phyloP scores from a whole-genome alignment of 768 basidiomycete genomes.

The Xerocomus potaroensis region DNA sequence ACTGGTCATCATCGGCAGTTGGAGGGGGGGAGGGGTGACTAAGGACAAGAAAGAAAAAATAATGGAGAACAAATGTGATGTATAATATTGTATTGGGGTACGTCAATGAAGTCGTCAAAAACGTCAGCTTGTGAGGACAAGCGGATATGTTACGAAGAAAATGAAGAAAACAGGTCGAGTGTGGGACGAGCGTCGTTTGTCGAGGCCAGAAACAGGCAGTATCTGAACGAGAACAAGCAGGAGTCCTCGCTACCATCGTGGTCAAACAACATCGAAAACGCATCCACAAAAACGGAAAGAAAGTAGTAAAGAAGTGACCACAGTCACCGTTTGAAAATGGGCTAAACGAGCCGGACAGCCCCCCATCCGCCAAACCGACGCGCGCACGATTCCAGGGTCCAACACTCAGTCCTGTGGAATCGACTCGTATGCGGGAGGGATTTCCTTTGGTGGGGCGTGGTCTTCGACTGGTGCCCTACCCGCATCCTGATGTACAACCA shows the following conservation, averaged over 20 bases:
- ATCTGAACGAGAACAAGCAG: not conserved
- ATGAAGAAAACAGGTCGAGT: not conserved
- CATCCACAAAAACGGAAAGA: not conserved
- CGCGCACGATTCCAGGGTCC: too few relatives aligned
- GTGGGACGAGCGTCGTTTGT: not conserved
- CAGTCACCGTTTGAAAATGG: too few relatives aligned
- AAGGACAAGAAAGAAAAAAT: conserved; percentile 1
- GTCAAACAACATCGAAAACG: not conserved
- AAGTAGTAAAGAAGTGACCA: too few relatives aligned
- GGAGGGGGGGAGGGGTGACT: too few relatives aligned
- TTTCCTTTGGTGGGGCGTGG: conserved; percentile 19
- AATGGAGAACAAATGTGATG: too few relatives aligned
- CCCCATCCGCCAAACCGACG: too few relatives aligned
- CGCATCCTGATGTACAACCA: conserved; percentile 27
- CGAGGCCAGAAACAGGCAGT: not conserved
- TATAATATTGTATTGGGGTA: conserved; percentile 7
- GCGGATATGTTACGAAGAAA: not conserved
- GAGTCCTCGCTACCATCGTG: not conserved
- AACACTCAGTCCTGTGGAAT: conserved; percentile 18
- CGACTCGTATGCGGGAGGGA: conserved; percentile 28
- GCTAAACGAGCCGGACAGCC: too few relatives aligned
- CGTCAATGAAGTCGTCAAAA: not conserved
- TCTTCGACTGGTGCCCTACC: conserved; percentile 22
- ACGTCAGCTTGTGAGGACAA: not conserved
- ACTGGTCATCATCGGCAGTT: too few relatives aligned